Conservation (phyloP, 2,329 filamentous ascomycete species). For the Calonectria crousiana region DNA sequence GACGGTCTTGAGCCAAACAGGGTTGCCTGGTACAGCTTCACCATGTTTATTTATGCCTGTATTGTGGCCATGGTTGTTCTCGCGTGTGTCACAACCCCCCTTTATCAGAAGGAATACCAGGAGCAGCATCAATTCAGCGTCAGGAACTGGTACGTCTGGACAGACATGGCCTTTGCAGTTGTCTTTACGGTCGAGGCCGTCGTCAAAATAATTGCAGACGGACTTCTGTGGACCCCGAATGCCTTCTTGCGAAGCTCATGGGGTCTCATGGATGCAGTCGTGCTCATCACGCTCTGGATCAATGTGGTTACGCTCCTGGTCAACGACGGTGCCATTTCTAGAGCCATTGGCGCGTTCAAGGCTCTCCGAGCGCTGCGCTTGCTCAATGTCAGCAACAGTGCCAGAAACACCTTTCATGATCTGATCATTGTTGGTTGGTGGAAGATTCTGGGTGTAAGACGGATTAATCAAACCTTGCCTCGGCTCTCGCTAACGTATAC, state of each 20-base stretch:
- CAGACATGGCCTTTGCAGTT: constrained; percentile 88
- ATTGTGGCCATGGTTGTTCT: constrained; percentile 99
- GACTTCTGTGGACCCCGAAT: constrained; percentile 96
- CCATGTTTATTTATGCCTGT: constrained; percentile 90
- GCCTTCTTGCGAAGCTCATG: constrained; percentile 96
- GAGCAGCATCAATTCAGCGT: constrained; percentile 68
- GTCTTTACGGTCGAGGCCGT: constrained; percentile 88
- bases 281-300: constrained; percentile 94
- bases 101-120: constrained; percentile 94
- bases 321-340: constrained; percentile 85
- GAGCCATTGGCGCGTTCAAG: constrained; percentile 96
- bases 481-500: constrained; percentile 1
- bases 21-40: constrained; percentile 92
- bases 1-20: constrained; percentile 92
- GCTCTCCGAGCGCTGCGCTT: constrained; percentile 90
- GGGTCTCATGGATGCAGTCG: constrained; percentile 94
- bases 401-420: constrained; percentile 95
- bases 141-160: constrained; percentile 94
- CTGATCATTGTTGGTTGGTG: constrained; percentile 93
- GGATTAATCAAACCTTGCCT: neutral
- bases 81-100: constrained; percentile 91
- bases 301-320: constrained; percentile 88
- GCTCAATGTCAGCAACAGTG: constrained; percentile 96
- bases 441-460: constrained; percentile 86
- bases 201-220: constrained; percentile 96